These are phyloP conservation scores for Starmerella floricola DNA, from an alignment of 805 yeast species.

Conservation along the genomic window DNA sequence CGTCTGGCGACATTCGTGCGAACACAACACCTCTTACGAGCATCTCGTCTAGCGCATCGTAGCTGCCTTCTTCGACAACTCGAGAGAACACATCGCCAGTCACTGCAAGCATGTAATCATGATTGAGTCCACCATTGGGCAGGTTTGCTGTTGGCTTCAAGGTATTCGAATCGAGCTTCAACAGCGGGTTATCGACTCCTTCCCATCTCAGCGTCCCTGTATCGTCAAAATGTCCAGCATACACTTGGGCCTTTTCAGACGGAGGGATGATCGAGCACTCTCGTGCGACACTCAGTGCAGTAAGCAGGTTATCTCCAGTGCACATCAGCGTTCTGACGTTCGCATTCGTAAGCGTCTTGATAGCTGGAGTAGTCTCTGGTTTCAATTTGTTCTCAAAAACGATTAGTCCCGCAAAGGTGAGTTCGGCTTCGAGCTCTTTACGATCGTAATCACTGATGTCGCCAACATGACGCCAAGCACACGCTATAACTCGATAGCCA, in stretches of 20 bases:
- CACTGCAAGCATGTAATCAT: slow-evolving; percentile 59
- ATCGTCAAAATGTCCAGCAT: slow-evolving; percentile 56
- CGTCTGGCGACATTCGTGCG: slow-evolving; percentile 99
- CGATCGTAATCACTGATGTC: slow-evolving; percentile 49
- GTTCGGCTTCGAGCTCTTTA: slow-evolving; percentile 52
- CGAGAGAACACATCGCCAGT: slow-evolving; percentile 87
- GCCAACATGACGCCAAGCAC: slow-evolving; percentile 63
- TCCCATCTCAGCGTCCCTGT: slow-evolving; percentile 29
- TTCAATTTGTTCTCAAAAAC: slow-evolving; percentile 87
- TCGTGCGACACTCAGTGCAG: slow-evolving; percentile 85
- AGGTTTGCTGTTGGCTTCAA: slow-evolving; percentile 34
- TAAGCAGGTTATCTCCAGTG: slow-evolving; percentile 90
- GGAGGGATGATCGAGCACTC: slow-evolving; percentile 60
- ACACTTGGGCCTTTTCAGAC: slow-evolving; percentile 34
- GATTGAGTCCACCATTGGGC: slow-evolving; percentile 3
- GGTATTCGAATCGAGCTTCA: slow-evolving; percentile 51
- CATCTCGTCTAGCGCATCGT: slow-evolving; percentile 39
- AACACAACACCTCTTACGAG: slow-evolving; percentile 64
- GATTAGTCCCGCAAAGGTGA: slow-evolving; percentile 76
- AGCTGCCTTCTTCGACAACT: slow-evolving; percentile 42
- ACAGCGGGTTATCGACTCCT: slow-evolving; percentile 34
- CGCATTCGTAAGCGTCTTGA: slow-evolving; percentile 51
- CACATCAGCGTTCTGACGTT: slow-evolving; percentile 82
- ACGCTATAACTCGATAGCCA: slow-evolving; percentile 91
- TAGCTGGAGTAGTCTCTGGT: slow-evolving; percentile 48